Conservation (phyloP, 805 yeast species). For the Tetrapisispora nanseiensis region DNA sequence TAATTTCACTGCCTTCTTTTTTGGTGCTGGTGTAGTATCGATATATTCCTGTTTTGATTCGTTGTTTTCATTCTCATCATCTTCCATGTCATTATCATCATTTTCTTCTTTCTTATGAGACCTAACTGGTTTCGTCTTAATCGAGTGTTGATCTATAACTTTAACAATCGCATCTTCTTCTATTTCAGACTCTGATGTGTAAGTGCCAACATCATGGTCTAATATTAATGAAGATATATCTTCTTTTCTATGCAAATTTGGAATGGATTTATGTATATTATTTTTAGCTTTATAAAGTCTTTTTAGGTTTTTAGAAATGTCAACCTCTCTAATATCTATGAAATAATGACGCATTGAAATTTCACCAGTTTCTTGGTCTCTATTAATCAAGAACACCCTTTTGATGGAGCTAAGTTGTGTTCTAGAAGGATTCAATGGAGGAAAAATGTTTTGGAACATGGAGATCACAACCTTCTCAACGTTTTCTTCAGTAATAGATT, state of each 20-base stretch:
- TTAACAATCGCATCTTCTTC: conserved; percentile 38
- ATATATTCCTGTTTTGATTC: neutral
- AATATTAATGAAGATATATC: conserved; percentile 79
- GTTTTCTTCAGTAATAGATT: conserved; percentile 28
- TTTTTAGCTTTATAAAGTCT: conserved; percentile 55
- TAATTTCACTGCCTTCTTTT: conserved; percentile 79
- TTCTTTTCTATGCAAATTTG: conserved; percentile 52
- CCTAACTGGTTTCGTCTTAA: conserved; percentile 16
- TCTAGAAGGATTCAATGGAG: conserved; percentile 80
- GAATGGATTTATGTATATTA: conserved; percentile 52
- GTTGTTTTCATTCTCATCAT: neutral
- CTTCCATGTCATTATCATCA: neutral
- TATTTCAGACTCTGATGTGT: conserved; percentile 86
- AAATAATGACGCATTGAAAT: conserved; percentile 85
- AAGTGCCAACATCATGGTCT: conserved; percentile 67
- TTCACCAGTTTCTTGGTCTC: conserved; percentile 56
- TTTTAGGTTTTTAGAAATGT: conserved; percentile 62
- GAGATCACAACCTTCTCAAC: conserved; percentile 80
- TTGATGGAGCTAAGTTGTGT: conserved; percentile 67
- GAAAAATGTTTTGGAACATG: conserved; percentile 90
- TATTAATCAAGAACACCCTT: conserved; percentile 77
- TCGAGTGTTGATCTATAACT: conserved; percentile 30
- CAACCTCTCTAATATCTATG: conserved; percentile 78
- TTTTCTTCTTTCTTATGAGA: neutral
- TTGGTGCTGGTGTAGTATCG: conserved; percentile 17